Percentiles rank a stretch among this genome's conserved stretches.
phyloP scores from a whole-genome alignment of 2,329 filamentous ascomycete genomes.

The Teratosphaeria pseudoeucalypti region DNA sequence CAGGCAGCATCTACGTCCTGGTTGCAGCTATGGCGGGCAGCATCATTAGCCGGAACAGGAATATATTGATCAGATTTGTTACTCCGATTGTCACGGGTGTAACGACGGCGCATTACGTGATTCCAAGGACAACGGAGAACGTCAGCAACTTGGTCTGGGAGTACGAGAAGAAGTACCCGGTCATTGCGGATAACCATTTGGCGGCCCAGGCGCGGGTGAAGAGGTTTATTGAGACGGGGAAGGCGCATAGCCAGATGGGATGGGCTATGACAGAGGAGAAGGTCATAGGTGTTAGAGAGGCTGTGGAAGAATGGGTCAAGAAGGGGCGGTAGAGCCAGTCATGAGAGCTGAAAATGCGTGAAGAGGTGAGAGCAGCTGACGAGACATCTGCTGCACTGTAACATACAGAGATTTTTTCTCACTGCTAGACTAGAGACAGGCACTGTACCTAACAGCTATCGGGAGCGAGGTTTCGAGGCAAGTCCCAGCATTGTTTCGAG shows the following conservation, averaged over 20 bases:
- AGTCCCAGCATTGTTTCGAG: too few species aligned
- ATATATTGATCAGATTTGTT: conserved; percentile 66
- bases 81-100: conserved; percentile 72
- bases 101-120: conserved; percentile 69
- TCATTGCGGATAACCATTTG: conserved; percentile 70
- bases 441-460: not conserved
- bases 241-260: conserved; percentile 61
- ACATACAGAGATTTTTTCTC: not conserved
- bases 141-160: conserved; percentile 77
- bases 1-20: conserved; percentile 81
- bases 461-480: too few species aligned
- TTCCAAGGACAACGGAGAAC: conserved; percentile 86
- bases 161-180: conserved; percentile 84
- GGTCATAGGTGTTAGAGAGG: conserved; percentile 63
- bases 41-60: conserved; percentile 81
- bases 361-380: not conserved
- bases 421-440: not conserved
- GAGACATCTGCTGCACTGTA: not conserved
- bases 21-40: conserved; percentile 91
- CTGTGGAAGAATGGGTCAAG: conserved; percentile 79
- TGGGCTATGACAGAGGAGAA: conserved; percentile 68
- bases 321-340: conserved; percentile 47
- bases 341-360: not conserved
- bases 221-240: conserved; percentile 61
- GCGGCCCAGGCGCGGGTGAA: conserved; percentile 57